A percentile compares a stretch with the other conserved stretches of the same genome.
Conservation (phyloP, 129 eudicot species). For the Helichrysum umbraculigerum region DNA sequence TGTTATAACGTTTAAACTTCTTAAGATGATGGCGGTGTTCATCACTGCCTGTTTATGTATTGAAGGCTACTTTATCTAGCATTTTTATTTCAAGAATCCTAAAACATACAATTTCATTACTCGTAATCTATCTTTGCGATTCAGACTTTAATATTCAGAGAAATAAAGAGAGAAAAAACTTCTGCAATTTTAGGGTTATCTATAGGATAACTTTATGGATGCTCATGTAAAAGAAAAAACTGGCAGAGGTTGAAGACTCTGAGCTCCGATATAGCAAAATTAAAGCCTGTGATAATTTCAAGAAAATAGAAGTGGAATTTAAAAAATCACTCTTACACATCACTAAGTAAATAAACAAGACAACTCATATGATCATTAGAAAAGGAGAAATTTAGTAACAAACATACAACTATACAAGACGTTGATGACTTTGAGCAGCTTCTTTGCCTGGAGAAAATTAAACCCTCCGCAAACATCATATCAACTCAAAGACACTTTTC, state of each 20-base stretch:
- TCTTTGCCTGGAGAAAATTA: neutral
- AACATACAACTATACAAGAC: neutral
- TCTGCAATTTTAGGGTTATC: too few relatives aligned
- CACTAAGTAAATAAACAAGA: neutral
- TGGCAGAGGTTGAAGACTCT: too few relatives aligned
- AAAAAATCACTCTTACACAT: neutral
- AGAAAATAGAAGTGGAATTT: neutral
- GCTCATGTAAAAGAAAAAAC: too few relatives aligned
- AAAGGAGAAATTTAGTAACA: neutral
- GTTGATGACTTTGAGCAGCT: neutral
- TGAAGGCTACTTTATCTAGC: neutral
- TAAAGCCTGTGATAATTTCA: neutral
- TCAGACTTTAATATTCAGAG: too few relatives aligned
- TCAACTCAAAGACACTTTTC: neutral
- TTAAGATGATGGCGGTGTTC: neutral
- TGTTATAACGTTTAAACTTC: neutral
- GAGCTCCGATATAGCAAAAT: neutral
- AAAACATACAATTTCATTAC: neutral
- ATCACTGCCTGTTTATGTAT: neutral
- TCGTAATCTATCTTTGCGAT: too few relatives aligned
- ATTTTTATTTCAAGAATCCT: neutral
- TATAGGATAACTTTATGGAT: too few relatives aligned
- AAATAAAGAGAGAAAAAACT: too few relatives aligned
- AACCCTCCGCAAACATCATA: conserved; percentile 3
- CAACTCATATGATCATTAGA: neutral